Base-by-base conservation (phyloP, 495 filamentous ascomycete genomes). In the Tuber umbilicatum region DNA sequence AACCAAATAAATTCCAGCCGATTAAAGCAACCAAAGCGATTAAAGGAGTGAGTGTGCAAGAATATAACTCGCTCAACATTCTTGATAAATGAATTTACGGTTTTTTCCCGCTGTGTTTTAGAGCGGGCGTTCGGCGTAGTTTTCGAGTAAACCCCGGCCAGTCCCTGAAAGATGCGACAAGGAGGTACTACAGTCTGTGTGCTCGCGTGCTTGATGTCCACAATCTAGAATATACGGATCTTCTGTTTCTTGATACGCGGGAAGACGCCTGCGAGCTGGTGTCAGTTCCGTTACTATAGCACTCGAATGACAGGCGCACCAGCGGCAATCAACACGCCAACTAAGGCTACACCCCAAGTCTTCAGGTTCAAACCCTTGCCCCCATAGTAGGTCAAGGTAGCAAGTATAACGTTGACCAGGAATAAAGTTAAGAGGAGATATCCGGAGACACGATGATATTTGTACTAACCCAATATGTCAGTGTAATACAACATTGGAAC, bases 161-260 rank as follows among this genome's bases (percentile, higher is more conserved):
- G 27, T 19, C 27, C 27, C 31, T 64, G 14, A 35, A 17, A 64
- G 55, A 35, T 0, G 16, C 4, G 27, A 64, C 55, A 64, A 64
- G 55, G 27, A 64, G 14, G 55, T 17, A 64, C 14, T 6, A 5
- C 14, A 35, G 14, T 17, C 27, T 35, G 27, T 35, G 12, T n/a
- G n/a, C n/a, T n/a, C 31, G 50, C 6, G 55, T 31, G 55, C 27
- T 7, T 14, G 27, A 31, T 31, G 14, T 35, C 27, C 1, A 12
- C 27, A 31, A 64, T 64, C 35, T 64, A 64, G n/a, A 79, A 86
- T 55, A 93, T 84, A 6, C 91, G 92, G 72, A 98, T 83, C 87
- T 98, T 98, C 74, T 88, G 85, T 86, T 91, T 89, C 86, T 92
- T 93, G 73, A 97, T 88, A 79, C 94, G 87, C 27, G 94, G 90